A percentile compares a stretch with the other conserved stretches of the same genome.
phyloP scores from a whole-genome alignment of 176 grass and related monocot species.

The Puccinellia tenuiflora region DNA sequence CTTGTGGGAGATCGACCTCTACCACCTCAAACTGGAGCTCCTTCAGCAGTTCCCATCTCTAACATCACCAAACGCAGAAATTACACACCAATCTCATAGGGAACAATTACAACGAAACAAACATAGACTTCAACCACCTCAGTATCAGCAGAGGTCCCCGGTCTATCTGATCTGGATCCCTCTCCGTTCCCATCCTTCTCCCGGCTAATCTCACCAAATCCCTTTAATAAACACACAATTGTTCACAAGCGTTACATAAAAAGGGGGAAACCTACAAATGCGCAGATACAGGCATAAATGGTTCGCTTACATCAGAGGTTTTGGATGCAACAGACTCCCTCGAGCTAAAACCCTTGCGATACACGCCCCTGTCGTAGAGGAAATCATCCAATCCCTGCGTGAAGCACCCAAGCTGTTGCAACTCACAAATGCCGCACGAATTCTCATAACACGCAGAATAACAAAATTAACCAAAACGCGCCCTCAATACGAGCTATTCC shows the following conservation, averaged over 20 bases:
- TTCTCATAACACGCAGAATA: neutral
- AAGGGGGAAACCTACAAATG: neutral
- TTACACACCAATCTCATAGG: neutral
- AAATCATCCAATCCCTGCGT: constrained; percentile 24
- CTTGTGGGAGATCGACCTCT: constrained; percentile 60
- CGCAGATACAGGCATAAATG: neutral
- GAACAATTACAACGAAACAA: constrained; percentile 7
- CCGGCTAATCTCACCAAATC: constrained; percentile 14
- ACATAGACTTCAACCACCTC: constrained; percentile 42
- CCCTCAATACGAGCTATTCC: neutral
- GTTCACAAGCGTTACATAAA: neutral
- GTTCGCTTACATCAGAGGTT: constrained; percentile 23
- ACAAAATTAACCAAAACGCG: neutral
- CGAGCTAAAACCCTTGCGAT: constrained; percentile 17
- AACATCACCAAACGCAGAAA: constrained; percentile 24
- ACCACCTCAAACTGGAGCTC: constrained; percentile 59
- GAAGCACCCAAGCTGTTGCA: neutral
- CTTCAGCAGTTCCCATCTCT: constrained; percentile 47
- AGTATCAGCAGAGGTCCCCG: constrained; percentile 7
- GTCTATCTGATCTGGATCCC: constrained; percentile 17
- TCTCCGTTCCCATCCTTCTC: constrained; percentile 31
- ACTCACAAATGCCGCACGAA: neutral
- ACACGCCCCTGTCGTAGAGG: constrained; percentile 13
- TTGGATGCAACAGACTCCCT: neutral
- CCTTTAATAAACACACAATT: constrained; percentile 27